phyloP scores from a whole-genome alignment of 352 stramenopile genomes.

The Pilasporangium apinafurcum region DNA sequence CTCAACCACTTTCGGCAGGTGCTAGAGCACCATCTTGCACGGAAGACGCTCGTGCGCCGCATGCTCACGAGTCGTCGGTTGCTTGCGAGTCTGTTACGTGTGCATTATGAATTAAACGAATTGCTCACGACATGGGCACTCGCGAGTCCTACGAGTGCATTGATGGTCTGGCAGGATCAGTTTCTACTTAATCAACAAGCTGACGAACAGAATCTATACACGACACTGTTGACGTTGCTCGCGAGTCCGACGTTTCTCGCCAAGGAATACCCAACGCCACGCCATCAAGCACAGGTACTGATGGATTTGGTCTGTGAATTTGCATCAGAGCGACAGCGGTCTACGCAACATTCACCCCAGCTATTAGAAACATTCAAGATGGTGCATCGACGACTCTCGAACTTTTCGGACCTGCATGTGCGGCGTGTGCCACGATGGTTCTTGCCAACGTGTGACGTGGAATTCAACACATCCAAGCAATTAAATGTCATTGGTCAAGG shows the following conservation, averaged over 20 bases:
- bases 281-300: constrained; percentile 45
- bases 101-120: constrained; percentile 34
- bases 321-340: constrained; percentile 20
- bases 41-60: constrained; percentile 25
- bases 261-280: constrained; percentile 45
- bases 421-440: constrained; percentile 60
- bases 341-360: constrained; percentile 26
- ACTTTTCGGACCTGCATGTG: constrained; percentile 35
- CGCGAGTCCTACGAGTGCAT: constrained; percentile 14
- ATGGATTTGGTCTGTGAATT: constrained; percentile 53
- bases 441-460: constrained; percentile 34
- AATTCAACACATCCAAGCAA: constrained; percentile 35
- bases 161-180: constrained; percentile 43
- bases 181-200: constrained; percentile 36
- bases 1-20: constrained; percentile 33
- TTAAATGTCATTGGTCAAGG: constrained; percentile 26
- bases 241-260: constrained; percentile 42
- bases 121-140: constrained; percentile 21
- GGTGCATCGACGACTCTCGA: constrained; percentile 49
- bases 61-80: constrained; percentile 35
- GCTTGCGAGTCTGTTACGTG: constrained; percentile 20
- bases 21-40: constrained; percentile 33
- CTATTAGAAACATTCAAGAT: constrained; percentile 61
- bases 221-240: constrained; percentile 44
- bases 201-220: constrained; percentile 52